Base-by-base conservation (phyloP, 345 rosid genomes). In the Rhizophora apiculata region DNA sequence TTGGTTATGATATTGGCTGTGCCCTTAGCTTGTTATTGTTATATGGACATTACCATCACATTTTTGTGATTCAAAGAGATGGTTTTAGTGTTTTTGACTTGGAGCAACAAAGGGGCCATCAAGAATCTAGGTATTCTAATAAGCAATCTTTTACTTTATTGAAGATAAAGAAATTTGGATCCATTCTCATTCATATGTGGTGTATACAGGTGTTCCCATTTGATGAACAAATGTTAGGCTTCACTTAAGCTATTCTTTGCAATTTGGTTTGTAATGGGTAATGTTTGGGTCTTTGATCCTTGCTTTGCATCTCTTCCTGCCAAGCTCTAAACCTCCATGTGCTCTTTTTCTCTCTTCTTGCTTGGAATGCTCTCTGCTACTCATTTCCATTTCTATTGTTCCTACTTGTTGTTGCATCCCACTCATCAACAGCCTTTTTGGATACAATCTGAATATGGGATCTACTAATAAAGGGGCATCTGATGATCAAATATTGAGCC, bases 191-290 rank as follows among this genome's bases (percentile, higher is more conserved):
- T 81, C 72, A 64, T 46, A 34, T 60, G 49, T 48, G 43, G 60
- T 55, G 53, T 60, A 36, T 72, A 60, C 91, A 90, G 99, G 83
- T 64, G 73, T 68, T 73, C 90, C 51, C 97, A 77, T 76, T 76
- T 96, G 96, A 89, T 89, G 97, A 92, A 89, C 83, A 96, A 79
- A 76, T 92, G 98, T 75, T 85, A 89, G 74, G 86, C 97, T 13
- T 96, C 95, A 0, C 82, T 96, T 0, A 98, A 96, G 79, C 96
- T 96, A 57, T 96, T 96, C 87, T 96, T 90, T 61, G 99, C 98
- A 19, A 96, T 92, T 55, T 96, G 99, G 99, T 96, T 96, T 74
- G 99, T 96, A 68, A 89, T 90, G 91, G 99, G 99, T 9, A 96
- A 92, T 59, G 97, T 90, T 8, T 96, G 99, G 99, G 92, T 92